Conservation (phyloP, 2,329 filamentous ascomycete species). For the Aspergillus sp. region DNA sequence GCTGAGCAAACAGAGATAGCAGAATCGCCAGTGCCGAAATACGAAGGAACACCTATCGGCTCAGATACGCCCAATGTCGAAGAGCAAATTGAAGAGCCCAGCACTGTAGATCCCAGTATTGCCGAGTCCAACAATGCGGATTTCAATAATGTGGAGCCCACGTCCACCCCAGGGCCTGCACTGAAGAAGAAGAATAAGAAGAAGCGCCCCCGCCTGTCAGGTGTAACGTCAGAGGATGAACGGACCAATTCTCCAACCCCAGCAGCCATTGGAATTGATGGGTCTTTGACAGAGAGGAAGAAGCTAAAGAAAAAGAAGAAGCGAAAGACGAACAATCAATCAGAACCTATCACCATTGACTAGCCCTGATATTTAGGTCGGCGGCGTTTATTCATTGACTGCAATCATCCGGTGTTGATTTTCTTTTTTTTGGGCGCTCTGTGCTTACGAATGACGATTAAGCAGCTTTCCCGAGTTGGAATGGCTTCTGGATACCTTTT, state of each 20-base stretch:
- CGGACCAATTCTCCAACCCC: slow-evolving; percentile 4
- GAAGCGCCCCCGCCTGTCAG: slow-evolving; percentile 6
- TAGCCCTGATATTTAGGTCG: not conserved
- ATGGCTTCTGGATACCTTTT: not conserved
- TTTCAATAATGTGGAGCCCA: not conserved
- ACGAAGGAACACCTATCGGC: too few relatives aligned
- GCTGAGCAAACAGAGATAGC: too few relatives aligned
- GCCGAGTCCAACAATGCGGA: not conserved
- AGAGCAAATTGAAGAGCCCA: slow-evolving; percentile 4
- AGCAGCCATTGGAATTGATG: not conserved
- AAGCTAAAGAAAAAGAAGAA: slow-evolving; percentile 17
- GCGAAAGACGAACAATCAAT: slow-evolving; percentile 1
- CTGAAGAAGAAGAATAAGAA: slow-evolving; percentile 8
- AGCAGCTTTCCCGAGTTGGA: not conserved
- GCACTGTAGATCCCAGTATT: not conserved
- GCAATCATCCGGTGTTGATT: too few relatives aligned
- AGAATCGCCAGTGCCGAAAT: too few relatives aligned
- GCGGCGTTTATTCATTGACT: too few relatives aligned
- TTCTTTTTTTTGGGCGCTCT: not conserved
- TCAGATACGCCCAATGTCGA: not conserved
- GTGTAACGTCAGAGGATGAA: slow-evolving; percentile 3
- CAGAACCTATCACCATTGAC: slow-evolving; percentile 5
- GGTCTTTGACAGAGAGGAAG: slow-evolving; percentile 1
- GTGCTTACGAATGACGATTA: not conserved
- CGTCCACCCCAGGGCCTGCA: slow-evolving; percentile 2